Conservation (phyloP, 164 flowering plant species). For the Magnolia officinalis region DNA sequence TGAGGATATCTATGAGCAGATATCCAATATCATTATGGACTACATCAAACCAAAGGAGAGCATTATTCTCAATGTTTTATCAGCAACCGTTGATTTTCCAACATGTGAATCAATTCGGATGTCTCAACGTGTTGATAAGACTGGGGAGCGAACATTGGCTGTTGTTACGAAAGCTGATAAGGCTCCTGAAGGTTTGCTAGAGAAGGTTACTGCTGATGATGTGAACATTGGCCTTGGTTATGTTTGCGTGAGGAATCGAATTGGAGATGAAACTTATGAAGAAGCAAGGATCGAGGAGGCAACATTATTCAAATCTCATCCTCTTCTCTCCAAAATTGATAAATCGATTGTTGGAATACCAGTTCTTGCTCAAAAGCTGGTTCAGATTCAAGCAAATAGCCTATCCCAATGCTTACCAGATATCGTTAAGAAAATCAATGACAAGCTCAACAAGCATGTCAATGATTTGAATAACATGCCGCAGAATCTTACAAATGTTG, state of each 20-base stretch:
- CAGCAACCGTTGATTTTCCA: constrained; percentile 44
- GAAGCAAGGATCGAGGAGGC: constrained; percentile 34
- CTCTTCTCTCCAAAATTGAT: constrained; percentile 24
- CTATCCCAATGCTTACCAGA: constrained; percentile 28
- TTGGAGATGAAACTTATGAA: constrained; percentile 41
- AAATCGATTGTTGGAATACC: constrained; percentile 31
- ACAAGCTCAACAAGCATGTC: constrained; percentile 21
- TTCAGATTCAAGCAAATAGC: constrained; percentile 29
- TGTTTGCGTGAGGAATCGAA: constrained; percentile 42
- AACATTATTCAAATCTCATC: constrained; percentile 24
- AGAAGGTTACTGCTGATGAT: constrained; percentile 33
- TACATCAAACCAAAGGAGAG: constrained; percentile 40
- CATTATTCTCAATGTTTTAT: constrained; percentile 43
- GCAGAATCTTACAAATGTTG: constrained; percentile 9
- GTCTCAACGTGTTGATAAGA: constrained; percentile 42
- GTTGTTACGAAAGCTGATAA: constrained; percentile 46
- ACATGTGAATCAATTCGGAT: constrained; percentile 54
- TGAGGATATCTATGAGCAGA: constrained; percentile 44
- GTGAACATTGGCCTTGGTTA: constrained; percentile 43
- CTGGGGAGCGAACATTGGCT: constrained; percentile 42
- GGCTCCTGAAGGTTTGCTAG: constrained; percentile 32
- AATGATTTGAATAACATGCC: constrained; percentile 28
- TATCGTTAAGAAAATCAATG: constrained; percentile 26
- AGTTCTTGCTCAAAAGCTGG: constrained; percentile 29
- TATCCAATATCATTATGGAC: constrained; percentile 34